phyloP scores from a whole-genome alignment of 202 grass and related monocot genomes.

The Musa balbisiana region DNA sequence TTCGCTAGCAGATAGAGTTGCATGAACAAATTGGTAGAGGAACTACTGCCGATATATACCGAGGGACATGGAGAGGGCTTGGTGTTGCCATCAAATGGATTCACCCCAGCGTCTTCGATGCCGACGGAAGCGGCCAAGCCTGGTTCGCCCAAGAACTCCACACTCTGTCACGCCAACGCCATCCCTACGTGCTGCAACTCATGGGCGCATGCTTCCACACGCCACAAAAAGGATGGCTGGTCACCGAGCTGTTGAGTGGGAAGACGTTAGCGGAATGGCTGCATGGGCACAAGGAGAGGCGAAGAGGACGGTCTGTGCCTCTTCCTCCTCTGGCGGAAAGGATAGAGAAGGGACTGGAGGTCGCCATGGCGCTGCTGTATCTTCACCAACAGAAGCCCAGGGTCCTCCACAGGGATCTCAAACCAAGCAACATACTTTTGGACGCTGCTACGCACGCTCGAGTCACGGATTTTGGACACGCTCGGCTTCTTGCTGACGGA shows the following conservation, averaged over 20 bases:
- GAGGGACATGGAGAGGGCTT: constrained; percentile 42
- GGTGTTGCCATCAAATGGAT: constrained; percentile 62
- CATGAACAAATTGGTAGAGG: constrained; percentile 48
- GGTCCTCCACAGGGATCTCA: constrained; percentile 55
- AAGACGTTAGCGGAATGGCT: constrained; percentile 46
- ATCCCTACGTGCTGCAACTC: constrained; percentile 42
- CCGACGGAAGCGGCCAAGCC: constrained; percentile 20
- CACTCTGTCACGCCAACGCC: constrained; percentile 41
- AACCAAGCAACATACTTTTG: constrained; percentile 58
- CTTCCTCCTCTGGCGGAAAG: constrained; percentile 35
- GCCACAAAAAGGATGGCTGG: constrained; percentile 33
- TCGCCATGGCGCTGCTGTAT: constrained; percentile 48
- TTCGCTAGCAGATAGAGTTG: constrained; percentile 36
- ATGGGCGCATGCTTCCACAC: constrained; percentile 42
- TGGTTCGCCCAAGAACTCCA: constrained; percentile 54
- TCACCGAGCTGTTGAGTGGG: constrained; percentile 49
- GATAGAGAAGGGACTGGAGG: constrained; percentile 40
- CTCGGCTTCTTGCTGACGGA: constrained; percentile 45
- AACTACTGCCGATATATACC: constrained; percentile 38
- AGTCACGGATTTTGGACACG: constrained; percentile 44
- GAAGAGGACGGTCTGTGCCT: constrained; percentile 1
- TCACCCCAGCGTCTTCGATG: constrained; percentile 26
- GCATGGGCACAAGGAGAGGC: constrained; percentile 30
- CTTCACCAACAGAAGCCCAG: constrained; percentile 50
- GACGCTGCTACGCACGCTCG: constrained; percentile 21